A percentile compares a stretch with the other conserved stretches of the same genome.
These are phyloP conservation scores for Monascus ruber DNA, from an alignment of 2,329 filamentous ascomycete genomes.

Conservation along the genomic window DNA sequence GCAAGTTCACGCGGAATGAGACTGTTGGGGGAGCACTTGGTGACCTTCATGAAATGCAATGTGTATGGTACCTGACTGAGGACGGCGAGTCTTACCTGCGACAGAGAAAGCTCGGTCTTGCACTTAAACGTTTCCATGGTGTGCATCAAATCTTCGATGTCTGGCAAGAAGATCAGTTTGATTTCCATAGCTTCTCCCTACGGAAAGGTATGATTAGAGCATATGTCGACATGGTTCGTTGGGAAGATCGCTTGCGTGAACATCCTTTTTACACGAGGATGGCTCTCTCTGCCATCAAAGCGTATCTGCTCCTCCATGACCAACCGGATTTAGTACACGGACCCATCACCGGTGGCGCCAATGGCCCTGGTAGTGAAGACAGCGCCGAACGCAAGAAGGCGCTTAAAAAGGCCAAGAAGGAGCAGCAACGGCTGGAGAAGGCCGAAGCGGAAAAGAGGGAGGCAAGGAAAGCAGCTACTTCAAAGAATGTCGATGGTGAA, in stretches of 20 bases:
- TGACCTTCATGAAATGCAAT: slow-evolving; percentile 96
- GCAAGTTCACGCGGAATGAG: slow-evolving; percentile 87
- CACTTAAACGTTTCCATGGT: slow-evolving; percentile 82
- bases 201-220: slow-evolving; percentile 90
- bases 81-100: slow-evolving; percentile 83
- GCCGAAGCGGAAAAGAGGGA: slow-evolving; percentile 75
- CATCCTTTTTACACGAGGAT: slow-evolving; percentile 87
- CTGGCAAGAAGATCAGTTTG: slow-evolving; percentile 97
- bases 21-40: slow-evolving; percentile 75
- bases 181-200: slow-evolving; percentile 97
- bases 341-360: slow-evolving; percentile 36
- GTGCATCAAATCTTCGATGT: slow-evolving; percentile 89
- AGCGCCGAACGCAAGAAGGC: slow-evolving; percentile 71
- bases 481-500: slow-evolving; percentile 45
- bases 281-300: slow-evolving; percentile 66
- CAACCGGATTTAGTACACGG: slow-evolving; percentile 56
- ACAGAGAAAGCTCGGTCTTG: slow-evolving; percentile 69
- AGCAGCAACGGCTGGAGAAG: slow-evolving; percentile 61
- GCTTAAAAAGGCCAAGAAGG: slow-evolving; percentile 79
- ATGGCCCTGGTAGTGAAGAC: slow-evolving; percentile 40
- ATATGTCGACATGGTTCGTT: slow-evolving; percentile 91
- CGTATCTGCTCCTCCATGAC: slow-evolving; percentile 72
- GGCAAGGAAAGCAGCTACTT: slow-evolving; percentile 62
- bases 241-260: slow-evolving; percentile 84
- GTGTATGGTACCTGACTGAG: slow-evolving; percentile 91